These are phyloP conservation scores for Rostrohypoxylon terebratum DNA, from an alignment of 495 filamentous ascomycete species.

Conservation along the genomic window DNA sequence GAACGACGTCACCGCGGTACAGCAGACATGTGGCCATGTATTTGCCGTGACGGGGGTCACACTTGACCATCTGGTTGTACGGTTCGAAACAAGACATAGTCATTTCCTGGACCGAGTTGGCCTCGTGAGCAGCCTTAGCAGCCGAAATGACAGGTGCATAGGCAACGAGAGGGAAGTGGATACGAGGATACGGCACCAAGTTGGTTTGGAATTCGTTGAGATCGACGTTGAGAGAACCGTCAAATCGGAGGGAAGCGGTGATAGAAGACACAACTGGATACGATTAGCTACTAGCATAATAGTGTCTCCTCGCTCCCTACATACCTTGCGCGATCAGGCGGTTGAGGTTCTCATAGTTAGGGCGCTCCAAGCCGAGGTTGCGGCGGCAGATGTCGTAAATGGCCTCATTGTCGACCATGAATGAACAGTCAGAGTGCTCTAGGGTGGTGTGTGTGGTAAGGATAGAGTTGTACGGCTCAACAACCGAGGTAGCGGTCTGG, in stretches of 20 bases:
- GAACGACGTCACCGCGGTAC: slow-evolving; percentile 98
- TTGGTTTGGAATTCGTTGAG: slow-evolving; percentile 99
- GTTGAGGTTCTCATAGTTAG: slow-evolving; percentile 98
- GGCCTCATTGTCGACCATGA: slow-evolving; percentile 99
- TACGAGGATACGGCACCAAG: slow-evolving; percentile 97
- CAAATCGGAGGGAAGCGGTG: slow-evolving; percentile 97
- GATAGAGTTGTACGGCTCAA: slow-evolving; percentile 99
- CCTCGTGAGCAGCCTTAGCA: slow-evolving; percentile 93
- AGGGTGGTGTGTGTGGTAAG: slow-evolving; percentile 98
- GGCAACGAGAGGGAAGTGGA: slow-evolving; percentile 97
- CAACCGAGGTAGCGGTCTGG: slow-evolving; percentile 94
- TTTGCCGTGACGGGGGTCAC: slow-evolving; percentile 97
- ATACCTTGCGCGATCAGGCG: slow-evolving; percentile 94
- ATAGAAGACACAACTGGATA: slow-evolving; percentile 93
- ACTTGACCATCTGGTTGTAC: slow-evolving; percentile 98
- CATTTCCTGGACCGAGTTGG: slow-evolving; percentile 88
- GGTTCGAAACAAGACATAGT: slow-evolving; percentile 89
- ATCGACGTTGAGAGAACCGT: slow-evolving; percentile 98
- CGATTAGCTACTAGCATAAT: slow-evolving; percentile 38
- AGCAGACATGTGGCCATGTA: slow-evolving; percentile 99
- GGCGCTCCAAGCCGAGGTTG: slow-evolving; percentile 95
- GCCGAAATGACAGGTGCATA: slow-evolving; percentile 95
- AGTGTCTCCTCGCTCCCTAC: slow-evolving; percentile 6
- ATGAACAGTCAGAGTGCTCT: slow-evolving; percentile 99
- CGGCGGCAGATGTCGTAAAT: slow-evolving; percentile 99